Conservation (phyloP, 176 grass and related monocot species). For the Hordeum marinum region DNA sequence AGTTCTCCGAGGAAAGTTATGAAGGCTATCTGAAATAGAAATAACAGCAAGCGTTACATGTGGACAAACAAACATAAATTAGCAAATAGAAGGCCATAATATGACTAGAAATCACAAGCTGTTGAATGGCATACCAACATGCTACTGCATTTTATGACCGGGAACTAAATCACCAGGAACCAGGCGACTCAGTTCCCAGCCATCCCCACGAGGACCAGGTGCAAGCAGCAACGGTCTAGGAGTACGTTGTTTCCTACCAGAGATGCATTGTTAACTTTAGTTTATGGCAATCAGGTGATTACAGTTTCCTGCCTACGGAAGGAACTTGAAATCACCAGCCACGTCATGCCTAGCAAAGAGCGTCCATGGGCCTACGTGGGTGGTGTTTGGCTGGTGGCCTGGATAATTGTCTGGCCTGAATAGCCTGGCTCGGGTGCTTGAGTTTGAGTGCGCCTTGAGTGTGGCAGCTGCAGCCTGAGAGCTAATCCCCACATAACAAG, state of each 20-base stretch:
- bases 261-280: background rate
- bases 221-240: background rate
- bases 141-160: background rate
- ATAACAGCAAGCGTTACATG: constrained; percentile 12
- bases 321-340: background rate
- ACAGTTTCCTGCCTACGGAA: background rate
- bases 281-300: background rate
- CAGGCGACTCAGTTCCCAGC: background rate
- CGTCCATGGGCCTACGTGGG: background rate
- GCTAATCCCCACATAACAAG: background rate
- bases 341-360: background rate
- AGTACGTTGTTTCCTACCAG: background rate
- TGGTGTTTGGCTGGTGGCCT: background rate
- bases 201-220: background rate
- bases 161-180: background rate
- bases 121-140: background rate
- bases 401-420: background rate
- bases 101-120: background rate
- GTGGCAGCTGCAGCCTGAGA: background rate
- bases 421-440: background rate
- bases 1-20: constrained; percentile 77
- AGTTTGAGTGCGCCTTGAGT: background rate
- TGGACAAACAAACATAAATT: background rate
- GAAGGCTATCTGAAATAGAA: constrained; percentile 75
- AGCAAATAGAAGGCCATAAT: constrained; percentile 2